Base-by-base conservation (phyloP, 2,329 filamentous ascomycete genomes). In the Hypoxylon sp. region DNA sequence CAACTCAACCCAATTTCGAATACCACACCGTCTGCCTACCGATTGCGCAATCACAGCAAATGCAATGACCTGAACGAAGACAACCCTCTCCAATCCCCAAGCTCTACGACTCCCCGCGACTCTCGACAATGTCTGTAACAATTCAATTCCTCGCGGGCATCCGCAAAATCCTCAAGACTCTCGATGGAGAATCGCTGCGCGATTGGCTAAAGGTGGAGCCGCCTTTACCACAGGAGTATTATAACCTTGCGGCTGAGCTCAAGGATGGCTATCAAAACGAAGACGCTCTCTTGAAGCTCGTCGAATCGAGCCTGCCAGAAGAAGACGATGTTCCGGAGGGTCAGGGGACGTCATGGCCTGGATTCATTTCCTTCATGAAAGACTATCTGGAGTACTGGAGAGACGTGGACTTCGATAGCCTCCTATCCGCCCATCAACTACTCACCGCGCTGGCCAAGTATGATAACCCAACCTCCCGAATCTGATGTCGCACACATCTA, bases 331-430 rank as follows among this genome's bases (percentile, higher is more conserved):
- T 89, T 1, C 83, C 85, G 0, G 89, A 92, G 57, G 90, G 89
- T 1, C 85, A 88, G 69, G 89, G 86, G 46, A 87, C 90, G 6
- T 85, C 87, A 0, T 97, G 94, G 93, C 88, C 89, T 0, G 89
- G 91, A 0, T 94, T 97, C 77, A 84, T 91, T 55, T 86, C 89
- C 2, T 97, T 97, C 76, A 88, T 97, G 79, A 91, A 89, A 74
- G 89, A 93, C 55, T 98, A 97, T 76, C 85, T 97, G 71, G 84
- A 87, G 49, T 97, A 95, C 74, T 89, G 95, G 84, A 85, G 94
- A 62, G 93, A 97, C 75, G 90, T 95, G 33, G 86, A 97, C 74
- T 90, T 92, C 55, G 88, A 90, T 11, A 91, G 97, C 75, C 82
- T 96, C 44, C 81, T 95, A 30, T 86, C 88, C 61, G 91, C 94